These are phyloP conservation scores for Dalbergia oliveri DNA, from an alignment of 306 rosid genomes.

Conservation along the genomic window DNA sequence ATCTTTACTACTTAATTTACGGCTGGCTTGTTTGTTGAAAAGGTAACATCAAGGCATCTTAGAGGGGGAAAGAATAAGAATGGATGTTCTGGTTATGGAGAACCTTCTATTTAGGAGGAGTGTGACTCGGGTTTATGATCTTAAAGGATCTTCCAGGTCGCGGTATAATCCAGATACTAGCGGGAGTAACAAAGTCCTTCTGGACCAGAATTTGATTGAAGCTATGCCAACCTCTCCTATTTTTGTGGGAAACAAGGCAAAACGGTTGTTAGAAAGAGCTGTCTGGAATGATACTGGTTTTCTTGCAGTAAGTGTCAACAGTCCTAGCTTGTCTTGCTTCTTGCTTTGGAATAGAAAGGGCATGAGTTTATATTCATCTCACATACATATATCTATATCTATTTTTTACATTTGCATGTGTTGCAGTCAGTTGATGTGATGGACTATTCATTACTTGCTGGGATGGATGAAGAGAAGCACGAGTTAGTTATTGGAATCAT, in stretches of 20 bases:
- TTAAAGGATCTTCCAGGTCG: slow-evolving; percentile 91
- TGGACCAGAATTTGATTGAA: slow-evolving; percentile 96
- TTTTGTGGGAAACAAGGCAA: slow-evolving; percentile 92
- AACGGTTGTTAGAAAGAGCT: slow-evolving; percentile 87
- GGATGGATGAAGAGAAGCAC: slow-evolving; percentile 92
- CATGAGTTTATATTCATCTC: neutral
- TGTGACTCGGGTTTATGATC: slow-evolving; percentile 87
- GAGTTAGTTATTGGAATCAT: slow-evolving; percentile 95
- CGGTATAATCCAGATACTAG: slow-evolving; percentile 85
- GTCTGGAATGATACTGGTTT: slow-evolving; percentile 98
- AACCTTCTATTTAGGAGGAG: slow-evolving; percentile 86
- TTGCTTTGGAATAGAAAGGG: neutral
- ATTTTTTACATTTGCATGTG: neutral
- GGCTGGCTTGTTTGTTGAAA: slow-evolving; percentile 51
- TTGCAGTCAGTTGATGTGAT: slow-evolving; percentile 91
- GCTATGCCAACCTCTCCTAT: slow-evolving; percentile 99
- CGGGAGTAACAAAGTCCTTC: slow-evolving; percentile 87
- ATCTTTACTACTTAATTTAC: slow-evolving; percentile 34
- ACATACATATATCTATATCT: neutral
- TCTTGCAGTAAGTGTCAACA: slow-evolving; percentile 81
- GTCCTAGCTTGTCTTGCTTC: slow-evolving; percentile 26
- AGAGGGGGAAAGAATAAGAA: slow-evolving; percentile 86
- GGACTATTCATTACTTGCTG: slow-evolving; percentile 97
- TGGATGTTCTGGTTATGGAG: slow-evolving; percentile 97
- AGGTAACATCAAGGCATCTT: slow-evolving; percentile 85